Conservation (phyloP, 257 asterid genomes). For the Nicotiana tabacum region DNA sequence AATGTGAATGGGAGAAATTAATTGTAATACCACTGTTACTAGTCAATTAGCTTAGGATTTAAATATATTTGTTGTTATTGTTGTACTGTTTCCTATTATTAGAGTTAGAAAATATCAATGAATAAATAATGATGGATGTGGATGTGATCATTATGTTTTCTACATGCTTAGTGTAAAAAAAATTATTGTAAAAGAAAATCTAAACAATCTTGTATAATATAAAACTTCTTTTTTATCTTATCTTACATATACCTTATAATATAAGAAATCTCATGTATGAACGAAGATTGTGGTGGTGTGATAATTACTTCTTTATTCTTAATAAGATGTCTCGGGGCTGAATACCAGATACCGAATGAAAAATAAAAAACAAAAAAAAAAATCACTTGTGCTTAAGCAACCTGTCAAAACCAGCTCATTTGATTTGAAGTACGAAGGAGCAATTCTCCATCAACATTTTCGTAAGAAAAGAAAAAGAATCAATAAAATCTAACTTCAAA, state of each 20-base stretch:
- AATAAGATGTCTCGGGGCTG: too few species aligned
- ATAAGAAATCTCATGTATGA: not conserved
- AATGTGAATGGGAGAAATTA: not conserved
- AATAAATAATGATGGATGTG: not conserved
- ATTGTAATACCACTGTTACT: not conserved
- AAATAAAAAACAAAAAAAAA: not conserved
- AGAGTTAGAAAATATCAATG: not conserved
- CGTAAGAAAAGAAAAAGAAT: not conserved
- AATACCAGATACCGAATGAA: too few species aligned
- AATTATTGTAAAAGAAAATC: not conserved
- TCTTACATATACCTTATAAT: not conserved
- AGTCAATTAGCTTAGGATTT: too few species aligned
- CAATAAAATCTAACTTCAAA: not conserved
- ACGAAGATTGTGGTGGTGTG: too few species aligned
- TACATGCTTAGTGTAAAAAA: not conserved
- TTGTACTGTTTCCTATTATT: not conserved
- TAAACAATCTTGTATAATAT: too few species aligned
- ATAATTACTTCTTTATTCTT: too few species aligned
- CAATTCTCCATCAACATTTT: not conserved
- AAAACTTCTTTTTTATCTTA: too few species aligned
- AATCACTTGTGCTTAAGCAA: not conserved
- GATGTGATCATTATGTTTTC: not conserved
- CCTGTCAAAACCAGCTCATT: not conserved
- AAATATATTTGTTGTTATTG: too few species aligned
- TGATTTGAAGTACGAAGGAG: not conserved